Evolutionary conservation across 1,284 basidiomycete genomes (phyloP), one percentile per base, ranked within the genome.

Genomic region (Pseudozyma pruni): DNA sequence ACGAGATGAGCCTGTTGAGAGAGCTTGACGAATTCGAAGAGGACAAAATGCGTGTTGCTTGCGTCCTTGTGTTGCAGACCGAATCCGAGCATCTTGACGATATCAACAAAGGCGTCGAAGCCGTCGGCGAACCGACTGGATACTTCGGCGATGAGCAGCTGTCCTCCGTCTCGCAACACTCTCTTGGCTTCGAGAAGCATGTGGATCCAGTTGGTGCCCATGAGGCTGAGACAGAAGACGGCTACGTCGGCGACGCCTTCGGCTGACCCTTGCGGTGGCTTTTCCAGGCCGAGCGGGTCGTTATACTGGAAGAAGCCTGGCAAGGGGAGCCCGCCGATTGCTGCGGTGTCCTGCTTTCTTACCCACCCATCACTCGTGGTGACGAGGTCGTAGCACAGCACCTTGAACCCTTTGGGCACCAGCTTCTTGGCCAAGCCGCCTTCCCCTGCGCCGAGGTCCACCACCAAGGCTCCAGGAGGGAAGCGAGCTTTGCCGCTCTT

Each of bases 191-290:
- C 95, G 29, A 90, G 86, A 33, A 98, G 87, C 81, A 93, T 94
- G 22, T 87, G 87, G 14, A 93, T 87, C 96, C 96, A 99, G 82
- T 99, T 97, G 10, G 90, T 92, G 33, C 93, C 92, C 96, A 99
- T 99, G 62, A 99, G 85, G 77, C 93, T 95, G 61, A 99, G 86
- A 38, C 94, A 93, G 81, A 94, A 98, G 25, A 98, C 90, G 1
- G 89, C 93, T 6, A 92, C 90, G 79, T 99, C 95, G 3, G 92
- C 92, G 6, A 96, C 83, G 67, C 91, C 74, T 0, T 64, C 59
- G 2, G 63, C 53, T 1, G 23, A 16, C 2, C 35, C 43, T 13
- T 34, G 29, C 31, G 49, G 50, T 2, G 16, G 22, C 8, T 9
- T 22, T 19, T 35, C 13, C 16, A 62, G 38, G 4, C 50, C 54